phyloP scores from a whole-genome alignment of 2,329 filamentous ascomycete genomes.

The Pseudogymnoascus sp. region DNA sequence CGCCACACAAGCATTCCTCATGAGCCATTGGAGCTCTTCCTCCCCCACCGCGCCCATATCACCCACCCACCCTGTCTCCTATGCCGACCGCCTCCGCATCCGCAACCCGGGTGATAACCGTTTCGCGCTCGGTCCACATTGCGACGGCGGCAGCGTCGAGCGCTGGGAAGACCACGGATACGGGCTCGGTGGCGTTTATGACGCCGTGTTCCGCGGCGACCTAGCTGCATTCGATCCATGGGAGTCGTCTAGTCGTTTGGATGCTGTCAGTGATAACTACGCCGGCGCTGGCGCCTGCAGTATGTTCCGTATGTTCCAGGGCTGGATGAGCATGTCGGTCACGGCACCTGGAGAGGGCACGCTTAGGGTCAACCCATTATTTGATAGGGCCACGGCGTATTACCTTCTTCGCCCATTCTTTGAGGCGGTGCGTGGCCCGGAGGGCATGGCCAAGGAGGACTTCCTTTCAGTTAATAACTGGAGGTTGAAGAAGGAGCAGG shows the following conservation, averaged over 20 bases:
- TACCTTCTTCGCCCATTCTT: conserved; percentile 81
- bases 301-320: conserved; percentile 84
- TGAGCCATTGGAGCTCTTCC: conserved; percentile 50
- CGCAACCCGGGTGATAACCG: conserved; percentile 60
- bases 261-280: conserved; percentile 66
- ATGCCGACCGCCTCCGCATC: conserved; percentile 59
- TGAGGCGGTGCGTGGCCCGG: conserved; percentile 34
- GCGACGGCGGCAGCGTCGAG: conserved; percentile 67
- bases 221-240: conserved; percentile 82
- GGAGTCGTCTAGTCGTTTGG: conserved; percentile 62
- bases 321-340: conserved; percentile 75
- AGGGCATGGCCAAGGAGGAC: conserved; percentile 27
- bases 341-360: conserved; percentile 70
- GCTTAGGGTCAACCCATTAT: conserved; percentile 69
- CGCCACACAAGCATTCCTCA: conserved; percentile 51
- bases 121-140: conserved; percentile 65
- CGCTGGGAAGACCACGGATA: conserved; percentile 67
- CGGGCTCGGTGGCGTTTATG: conserved; percentile 59
- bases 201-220: conserved; percentile 59
- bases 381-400: conserved; percentile 70
- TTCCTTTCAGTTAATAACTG: conserved; percentile 52
- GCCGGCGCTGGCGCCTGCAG: conserved; percentile 72
- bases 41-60: conserved; percentile 36
- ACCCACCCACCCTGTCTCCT: conserved; percentile 49
- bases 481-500: conserved; percentile 45